A percentile compares a stretch with the other conserved stretches of the same genome.
These are phyloP conservation scores for Mucor sp. DNA, from an alignment of 371 early-diverging fungal genomes.

Conservation along the genomic window DNA sequence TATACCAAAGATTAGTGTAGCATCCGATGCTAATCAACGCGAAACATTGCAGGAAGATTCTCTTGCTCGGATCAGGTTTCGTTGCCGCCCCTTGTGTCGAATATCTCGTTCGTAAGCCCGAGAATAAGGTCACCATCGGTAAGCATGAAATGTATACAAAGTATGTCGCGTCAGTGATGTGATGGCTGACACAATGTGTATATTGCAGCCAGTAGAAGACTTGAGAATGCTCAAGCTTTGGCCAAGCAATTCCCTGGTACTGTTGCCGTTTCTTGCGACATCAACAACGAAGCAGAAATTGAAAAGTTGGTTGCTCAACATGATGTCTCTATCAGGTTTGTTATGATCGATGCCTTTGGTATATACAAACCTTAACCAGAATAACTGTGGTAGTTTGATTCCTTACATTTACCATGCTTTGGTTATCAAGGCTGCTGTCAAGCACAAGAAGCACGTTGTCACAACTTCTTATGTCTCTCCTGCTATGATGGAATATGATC, in stretches of 20 bases:
- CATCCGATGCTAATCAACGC: background rate
- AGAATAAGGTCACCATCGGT: constrained; percentile 84
- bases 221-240: constrained; percentile 78
- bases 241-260: constrained; percentile 58
- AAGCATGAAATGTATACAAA: constrained; percentile 4
- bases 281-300: constrained; percentile 75
- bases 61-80: constrained; percentile 96
- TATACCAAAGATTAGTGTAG: background rate
- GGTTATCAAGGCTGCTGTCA: constrained; percentile 85
- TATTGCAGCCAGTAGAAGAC: constrained; percentile 75
- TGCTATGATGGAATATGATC: constrained; percentile 82
- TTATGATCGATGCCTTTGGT: background rate
- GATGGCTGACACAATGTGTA: background rate
- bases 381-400: constrained; percentile 63
- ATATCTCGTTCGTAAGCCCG: constrained; percentile 83
- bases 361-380: background rate
- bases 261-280: constrained; percentile 79
- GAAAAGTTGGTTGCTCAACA: constrained; percentile 87
- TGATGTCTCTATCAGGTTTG: constrained; percentile 75
- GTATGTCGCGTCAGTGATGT: background rate
- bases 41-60: constrained; percentile 64
- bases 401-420: constrained; percentile 86
- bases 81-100: constrained; percentile 96
- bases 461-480: constrained; percentile 93
- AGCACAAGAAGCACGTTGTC: constrained; percentile 82